Evolutionary conservation across 2,329 filamentous ascomycete species (phyloP).

Genomic region (Fusarium longipes): DNA sequence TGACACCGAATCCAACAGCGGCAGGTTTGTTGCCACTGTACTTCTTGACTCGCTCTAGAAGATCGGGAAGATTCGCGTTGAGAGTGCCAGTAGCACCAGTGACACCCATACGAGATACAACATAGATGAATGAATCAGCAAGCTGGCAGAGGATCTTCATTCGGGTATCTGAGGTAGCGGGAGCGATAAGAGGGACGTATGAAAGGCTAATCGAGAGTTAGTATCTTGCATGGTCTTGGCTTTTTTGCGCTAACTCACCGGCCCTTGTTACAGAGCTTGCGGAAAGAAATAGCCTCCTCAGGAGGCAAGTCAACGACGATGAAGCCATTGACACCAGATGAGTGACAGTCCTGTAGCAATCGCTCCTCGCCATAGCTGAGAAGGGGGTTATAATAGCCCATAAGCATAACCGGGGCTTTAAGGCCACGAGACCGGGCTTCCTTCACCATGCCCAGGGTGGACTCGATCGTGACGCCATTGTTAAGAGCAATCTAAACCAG

Average conservation of each 20-base stretch:
- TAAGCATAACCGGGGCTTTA: slow-evolving; percentile 85
- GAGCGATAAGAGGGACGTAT: slow-evolving; percentile 96
- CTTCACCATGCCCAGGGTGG: slow-evolving; percentile 84
- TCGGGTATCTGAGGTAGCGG: slow-evolving; percentile 88
- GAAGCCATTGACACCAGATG: slow-evolving; percentile 91
- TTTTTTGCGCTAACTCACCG: slow-evolving; percentile 63
- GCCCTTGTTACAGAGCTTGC: slow-evolving; percentile 81
- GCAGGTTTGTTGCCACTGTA: slow-evolving; percentile 92
- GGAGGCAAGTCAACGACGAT: slow-evolving; percentile 96
- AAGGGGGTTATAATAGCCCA: slow-evolving; percentile 99
- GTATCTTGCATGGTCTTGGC: not conserved
- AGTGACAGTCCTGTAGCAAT: slow-evolving; percentile 84
- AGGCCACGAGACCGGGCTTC: slow-evolving; percentile 82
- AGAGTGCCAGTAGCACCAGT: slow-evolving; percentile 89
- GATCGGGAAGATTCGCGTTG: slow-evolving; percentile 82
- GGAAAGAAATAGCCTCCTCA: slow-evolving; percentile 94
- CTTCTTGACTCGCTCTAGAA: slow-evolving; percentile 87
- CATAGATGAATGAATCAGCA: slow-evolving; percentile 98
- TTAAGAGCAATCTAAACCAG: slow-evolving; percentile 72
- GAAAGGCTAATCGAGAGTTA: slow-evolving; percentile 70
- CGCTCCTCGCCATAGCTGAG: slow-evolving; percentile 93
- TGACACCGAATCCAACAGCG: slow-evolving; percentile 95
- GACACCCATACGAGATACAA: slow-evolving; percentile 96
- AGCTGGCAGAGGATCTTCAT: slow-evolving; percentile 98
- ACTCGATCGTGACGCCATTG: slow-evolving; percentile 87